These are phyloP conservation scores for Calonectria pauciramosa DNA, from an alignment of 2,329 filamentous ascomycete genomes.

Conservation along the genomic window DNA sequence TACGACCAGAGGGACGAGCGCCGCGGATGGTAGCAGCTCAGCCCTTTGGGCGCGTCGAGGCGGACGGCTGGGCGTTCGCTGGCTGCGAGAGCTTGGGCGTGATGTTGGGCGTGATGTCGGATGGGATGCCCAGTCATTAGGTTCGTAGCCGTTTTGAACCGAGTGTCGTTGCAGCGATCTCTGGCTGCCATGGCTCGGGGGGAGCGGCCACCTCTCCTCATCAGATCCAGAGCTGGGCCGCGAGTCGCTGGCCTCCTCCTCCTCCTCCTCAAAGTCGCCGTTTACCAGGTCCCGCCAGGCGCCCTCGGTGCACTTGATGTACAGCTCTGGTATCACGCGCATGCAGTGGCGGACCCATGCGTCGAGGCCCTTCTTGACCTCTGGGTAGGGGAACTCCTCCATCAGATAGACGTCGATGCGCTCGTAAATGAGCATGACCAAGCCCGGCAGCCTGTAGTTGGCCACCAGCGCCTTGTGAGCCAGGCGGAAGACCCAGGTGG, in stretches of 20 bases:
- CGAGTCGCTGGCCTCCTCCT: background rate
- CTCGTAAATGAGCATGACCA: conserved; percentile 7
- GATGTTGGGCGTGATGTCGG: background rate
- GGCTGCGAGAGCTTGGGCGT: background rate
- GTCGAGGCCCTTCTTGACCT: conserved; percentile 1
- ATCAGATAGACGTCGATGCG: conserved; percentile 6
- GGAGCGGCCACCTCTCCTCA: background rate
- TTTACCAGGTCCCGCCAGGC: background rate
- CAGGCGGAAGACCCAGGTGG: conserved; percentile 3
- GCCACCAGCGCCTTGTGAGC: conserved; percentile 2
- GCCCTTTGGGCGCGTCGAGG: background rate
- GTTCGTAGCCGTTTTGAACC: background rate
- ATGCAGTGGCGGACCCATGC: conserved; percentile 3
- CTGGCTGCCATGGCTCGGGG: background rate
- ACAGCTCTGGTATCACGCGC: conserved; percentile 2
- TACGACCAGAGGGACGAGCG: background rate
- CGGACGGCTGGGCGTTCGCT: background rate
- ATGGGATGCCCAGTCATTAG: background rate
- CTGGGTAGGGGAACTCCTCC: conserved; percentile 4
- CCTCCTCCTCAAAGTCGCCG: background rate
- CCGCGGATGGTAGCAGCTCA: background rate
- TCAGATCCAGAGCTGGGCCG: background rate
- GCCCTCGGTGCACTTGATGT: conserved; percentile 11
- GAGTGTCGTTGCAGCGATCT: background rate
- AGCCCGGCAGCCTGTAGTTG: conserved; percentile 4